A percentile compares a stretch with the other conserved stretches of the same genome.
Conservation (phyloP, 345 rosid species). For the Schrenkiella parvula region DNA sequence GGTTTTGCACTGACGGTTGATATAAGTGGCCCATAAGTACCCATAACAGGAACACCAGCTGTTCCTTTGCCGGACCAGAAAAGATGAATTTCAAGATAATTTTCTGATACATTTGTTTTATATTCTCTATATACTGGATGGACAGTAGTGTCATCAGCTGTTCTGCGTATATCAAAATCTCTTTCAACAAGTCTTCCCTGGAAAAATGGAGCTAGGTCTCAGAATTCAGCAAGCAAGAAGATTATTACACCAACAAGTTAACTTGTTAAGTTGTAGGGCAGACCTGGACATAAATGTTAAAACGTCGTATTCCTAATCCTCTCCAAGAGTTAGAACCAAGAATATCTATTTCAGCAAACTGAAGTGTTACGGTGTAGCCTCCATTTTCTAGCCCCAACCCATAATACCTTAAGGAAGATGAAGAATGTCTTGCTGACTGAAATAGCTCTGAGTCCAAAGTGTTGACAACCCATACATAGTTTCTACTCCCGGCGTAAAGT, state of each 20-base stretch:
- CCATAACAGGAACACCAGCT: constrained; percentile 21
- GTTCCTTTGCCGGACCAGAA: constrained; percentile 38
- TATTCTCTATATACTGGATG: constrained; percentile 26
- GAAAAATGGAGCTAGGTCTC: not conserved
- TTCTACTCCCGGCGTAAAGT: constrained; percentile 27
- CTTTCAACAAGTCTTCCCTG: constrained; percentile 41
- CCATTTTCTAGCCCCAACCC: constrained; percentile 27
- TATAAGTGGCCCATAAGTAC: constrained; percentile 30
- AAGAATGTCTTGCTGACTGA: constrained; percentile 35
- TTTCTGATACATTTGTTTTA: constrained; percentile 28
- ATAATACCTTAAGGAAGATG: constrained; percentile 29
- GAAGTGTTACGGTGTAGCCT: constrained; percentile 19
- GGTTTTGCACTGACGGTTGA: constrained; percentile 59
- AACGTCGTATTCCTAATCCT: constrained; percentile 43
- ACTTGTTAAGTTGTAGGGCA: not conserved
- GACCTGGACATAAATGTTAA: constrained; percentile 54
- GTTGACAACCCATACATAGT: constrained; percentile 25
- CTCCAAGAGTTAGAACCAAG: constrained; percentile 20
- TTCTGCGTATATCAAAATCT: not conserved
- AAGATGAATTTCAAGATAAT: constrained; percentile 34
- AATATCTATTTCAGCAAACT: constrained; percentile 27
- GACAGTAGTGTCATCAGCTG: constrained; percentile 7
- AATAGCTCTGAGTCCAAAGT: constrained; percentile 37
- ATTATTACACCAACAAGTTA: not conserved
- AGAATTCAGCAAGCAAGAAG: not conserved